Evolutionary conservation across 768 basidiomycete genomes (phyloP).

Genomic region (Suillus lakei): DNA sequence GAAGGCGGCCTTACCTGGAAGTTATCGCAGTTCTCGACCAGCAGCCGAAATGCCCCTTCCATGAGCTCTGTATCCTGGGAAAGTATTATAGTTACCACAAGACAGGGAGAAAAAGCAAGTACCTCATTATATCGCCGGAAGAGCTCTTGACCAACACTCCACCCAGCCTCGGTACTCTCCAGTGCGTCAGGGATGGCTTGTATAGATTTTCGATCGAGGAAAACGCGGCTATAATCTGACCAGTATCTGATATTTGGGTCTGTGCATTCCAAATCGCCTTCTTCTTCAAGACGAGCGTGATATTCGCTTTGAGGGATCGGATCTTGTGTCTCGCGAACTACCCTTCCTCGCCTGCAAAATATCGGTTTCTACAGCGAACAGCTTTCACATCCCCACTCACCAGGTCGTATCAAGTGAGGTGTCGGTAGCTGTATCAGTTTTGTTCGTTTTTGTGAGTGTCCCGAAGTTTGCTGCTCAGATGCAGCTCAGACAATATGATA

Average conservation of each 20-base stretch:
- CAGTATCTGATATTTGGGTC: slow-evolving; percentile 46
- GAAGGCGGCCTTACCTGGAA: slow-evolving; percentile 55
- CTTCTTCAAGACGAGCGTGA: slow-evolving; percentile 47
- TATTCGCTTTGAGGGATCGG: slow-evolving; percentile 59
- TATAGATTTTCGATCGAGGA: slow-evolving; percentile 66
- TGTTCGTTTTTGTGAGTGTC: slow-evolving; percentile 43
- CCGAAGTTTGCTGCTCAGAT: slow-evolving; percentile 65
- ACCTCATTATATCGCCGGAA: slow-evolving; percentile 65
- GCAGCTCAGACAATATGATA: slow-evolving; percentile 13
- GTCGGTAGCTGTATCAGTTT: slow-evolving; percentile 38
- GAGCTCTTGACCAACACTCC: slow-evolving; percentile 54
- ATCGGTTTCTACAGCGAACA: neutral
- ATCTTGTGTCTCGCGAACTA: slow-evolving; percentile 56
- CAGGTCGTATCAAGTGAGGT: slow-evolving; percentile 25
- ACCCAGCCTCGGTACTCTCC: slow-evolving; percentile 56
- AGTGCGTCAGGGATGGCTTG: slow-evolving; percentile 64
- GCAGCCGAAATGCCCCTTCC: slow-evolving; percentile 68
- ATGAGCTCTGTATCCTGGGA: slow-evolving; percentile 64
- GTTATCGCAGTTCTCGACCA: slow-evolving; percentile 77
- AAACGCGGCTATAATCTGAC: slow-evolving; percentile 57
- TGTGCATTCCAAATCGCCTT: slow-evolving; percentile 15
- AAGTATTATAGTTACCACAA: slow-evolving; percentile 6
- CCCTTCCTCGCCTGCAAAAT: slow-evolving; percentile 49
- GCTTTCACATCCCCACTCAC: slow-evolving; percentile 17
- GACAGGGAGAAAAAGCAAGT: slow-evolving; percentile 18